phyloP scores from a whole-genome alignment of 768 basidiomycete species.

The Tricholoma hemisulphureum region DNA sequence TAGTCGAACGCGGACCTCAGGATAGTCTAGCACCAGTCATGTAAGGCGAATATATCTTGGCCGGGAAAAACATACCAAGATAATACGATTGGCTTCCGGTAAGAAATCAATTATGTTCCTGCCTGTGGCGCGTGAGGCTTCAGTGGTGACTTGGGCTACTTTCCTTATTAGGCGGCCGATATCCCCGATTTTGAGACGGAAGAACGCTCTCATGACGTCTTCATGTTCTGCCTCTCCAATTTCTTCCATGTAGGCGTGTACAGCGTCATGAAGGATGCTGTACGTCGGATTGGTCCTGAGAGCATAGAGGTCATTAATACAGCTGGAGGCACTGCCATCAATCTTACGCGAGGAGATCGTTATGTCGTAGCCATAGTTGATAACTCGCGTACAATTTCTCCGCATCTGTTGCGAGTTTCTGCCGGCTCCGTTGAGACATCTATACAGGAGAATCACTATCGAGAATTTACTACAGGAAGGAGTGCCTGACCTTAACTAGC shows the following conservation, averaged over 20 bases:
- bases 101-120: slow-evolving; percentile 46
- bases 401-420: slow-evolving; percentile 74
- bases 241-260: slow-evolving; percentile 66
- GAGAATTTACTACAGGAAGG: not conserved
- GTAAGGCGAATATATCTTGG: not conserved
- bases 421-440: slow-evolving; percentile 80
- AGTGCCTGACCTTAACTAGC: slow-evolving; percentile 60
- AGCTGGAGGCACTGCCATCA: not conserved
- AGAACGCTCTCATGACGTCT: slow-evolving; percentile 82
- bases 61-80: slow-evolving; percentile 52
- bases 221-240: slow-evolving; percentile 56
- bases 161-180: slow-evolving; percentile 68
- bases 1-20: slow-evolving; percentile 73
- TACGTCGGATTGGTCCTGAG: slow-evolving; percentile 53
- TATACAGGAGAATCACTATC: slow-evolving; percentile 27
- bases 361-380: slow-evolving; percentile 78
- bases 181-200: slow-evolving; percentile 65
- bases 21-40: slow-evolving; percentile 49
- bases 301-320: not conserved
- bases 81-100: slow-evolving; percentile 65
- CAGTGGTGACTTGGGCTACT: slow-evolving; percentile 48
- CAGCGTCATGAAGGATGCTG: slow-evolving; percentile 68
- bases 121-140: slow-evolving; percentile 42
- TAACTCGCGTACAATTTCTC: slow-evolving; percentile 83
- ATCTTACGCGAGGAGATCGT: slow-evolving; percentile 62